Percentiles rank a stretch among this genome's conserved stretches.
Conservation (phyloP, 495 filamentous ascomycete genomes). For the Penicillium parvum region DNA sequence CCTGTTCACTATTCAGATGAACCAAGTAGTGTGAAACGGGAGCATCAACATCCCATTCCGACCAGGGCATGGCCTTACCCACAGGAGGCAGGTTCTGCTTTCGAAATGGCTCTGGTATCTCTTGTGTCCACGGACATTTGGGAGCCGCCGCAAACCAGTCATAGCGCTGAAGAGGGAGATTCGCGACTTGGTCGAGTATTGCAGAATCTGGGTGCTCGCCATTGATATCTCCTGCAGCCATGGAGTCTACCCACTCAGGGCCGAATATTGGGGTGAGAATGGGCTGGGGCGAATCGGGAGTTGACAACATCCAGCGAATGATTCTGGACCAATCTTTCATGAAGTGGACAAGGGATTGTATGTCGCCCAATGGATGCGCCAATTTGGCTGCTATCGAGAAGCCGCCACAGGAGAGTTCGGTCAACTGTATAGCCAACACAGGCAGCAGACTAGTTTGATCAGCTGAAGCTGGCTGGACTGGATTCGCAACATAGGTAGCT, state of each 20-base stretch:
- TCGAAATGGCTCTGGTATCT: constrained; percentile 16
- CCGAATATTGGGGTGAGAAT: constrained; percentile 20
- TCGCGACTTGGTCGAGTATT: constrained; percentile 10
- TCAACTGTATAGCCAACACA: constrained; percentile 35
- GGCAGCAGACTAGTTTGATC: constrained; percentile 17
- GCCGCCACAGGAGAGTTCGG: constrained; percentile 36
- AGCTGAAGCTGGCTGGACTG: neutral
- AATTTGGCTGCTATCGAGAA: constrained; percentile 38
- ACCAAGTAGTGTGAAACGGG: constrained; percentile 21
- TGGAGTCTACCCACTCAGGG: constrained; percentile 23
- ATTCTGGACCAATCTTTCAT: constrained; percentile 40
- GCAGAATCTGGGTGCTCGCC: constrained; percentile 11
- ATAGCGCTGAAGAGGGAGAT: constrained; percentile 27
- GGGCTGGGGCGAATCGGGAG: constrained; percentile 1
- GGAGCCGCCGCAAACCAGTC: constrained; percentile 29
- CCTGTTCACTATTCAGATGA: constrained; percentile 19
- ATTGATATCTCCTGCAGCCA: constrained; percentile 30
- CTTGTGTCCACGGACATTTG: constrained; percentile 5
- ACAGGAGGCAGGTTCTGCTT: constrained; percentile 7
- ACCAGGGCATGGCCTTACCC: constrained; percentile 23
- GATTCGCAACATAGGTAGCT: constrained; percentile 4
- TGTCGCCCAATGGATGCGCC: constrained; percentile 47
- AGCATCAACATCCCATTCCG: constrained; percentile 19
- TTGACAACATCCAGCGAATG: constrained; percentile 13
- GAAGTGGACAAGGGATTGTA: constrained; percentile 42